These are phyloP conservation scores for Hebeloma cylindrosporum DNA, from an alignment of 768 basidiomycete genomes.

Conservation along the genomic window DNA sequence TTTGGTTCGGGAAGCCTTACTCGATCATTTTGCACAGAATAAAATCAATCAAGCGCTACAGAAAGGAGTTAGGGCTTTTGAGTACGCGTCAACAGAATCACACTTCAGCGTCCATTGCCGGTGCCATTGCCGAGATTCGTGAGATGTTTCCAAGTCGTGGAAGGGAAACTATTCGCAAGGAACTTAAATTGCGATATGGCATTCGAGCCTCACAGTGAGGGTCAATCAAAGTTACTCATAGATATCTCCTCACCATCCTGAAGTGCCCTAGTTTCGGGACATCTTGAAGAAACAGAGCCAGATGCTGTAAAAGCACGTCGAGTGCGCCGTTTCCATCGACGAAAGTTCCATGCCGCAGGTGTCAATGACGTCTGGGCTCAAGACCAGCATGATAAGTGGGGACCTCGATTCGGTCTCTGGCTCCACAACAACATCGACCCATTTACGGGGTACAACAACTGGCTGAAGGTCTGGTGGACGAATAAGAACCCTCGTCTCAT, in stretches of 20 bases:
- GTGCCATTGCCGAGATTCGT: conserved; percentile 2
- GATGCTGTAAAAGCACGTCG: conserved; percentile 19
- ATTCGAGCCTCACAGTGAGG: conserved; percentile 8
- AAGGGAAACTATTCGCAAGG: conserved; percentile 4
- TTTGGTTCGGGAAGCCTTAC: not conserved
- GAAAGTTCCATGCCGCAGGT: conserved; percentile 39
- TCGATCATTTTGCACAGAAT: not conserved
- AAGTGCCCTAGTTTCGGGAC: not conserved
- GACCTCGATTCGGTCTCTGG: conserved; percentile 33
- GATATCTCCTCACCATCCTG: not conserved
- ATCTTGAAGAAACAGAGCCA: conserved; percentile 12
- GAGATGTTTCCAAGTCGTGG: conserved; percentile 5
- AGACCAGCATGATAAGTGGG: conserved; percentile 52
- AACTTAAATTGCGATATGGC: not conserved
- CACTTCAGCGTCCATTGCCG: conserved; percentile 3
- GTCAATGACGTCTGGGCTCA: conserved; percentile 36
- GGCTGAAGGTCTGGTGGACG: conserved; percentile 44
- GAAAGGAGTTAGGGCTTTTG: not conserved
- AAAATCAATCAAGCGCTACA: not conserved
- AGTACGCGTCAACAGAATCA: conserved; percentile 10
- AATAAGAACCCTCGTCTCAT: conserved; percentile 39
- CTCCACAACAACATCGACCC: conserved; percentile 38
- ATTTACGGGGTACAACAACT: conserved; percentile 30
- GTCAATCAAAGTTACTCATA: not conserved
- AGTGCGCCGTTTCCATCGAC: conserved; percentile 23